phyloP scores from a whole-genome alignment of 2,329 filamentous ascomycete species.

The Penicillium italicum region DNA sequence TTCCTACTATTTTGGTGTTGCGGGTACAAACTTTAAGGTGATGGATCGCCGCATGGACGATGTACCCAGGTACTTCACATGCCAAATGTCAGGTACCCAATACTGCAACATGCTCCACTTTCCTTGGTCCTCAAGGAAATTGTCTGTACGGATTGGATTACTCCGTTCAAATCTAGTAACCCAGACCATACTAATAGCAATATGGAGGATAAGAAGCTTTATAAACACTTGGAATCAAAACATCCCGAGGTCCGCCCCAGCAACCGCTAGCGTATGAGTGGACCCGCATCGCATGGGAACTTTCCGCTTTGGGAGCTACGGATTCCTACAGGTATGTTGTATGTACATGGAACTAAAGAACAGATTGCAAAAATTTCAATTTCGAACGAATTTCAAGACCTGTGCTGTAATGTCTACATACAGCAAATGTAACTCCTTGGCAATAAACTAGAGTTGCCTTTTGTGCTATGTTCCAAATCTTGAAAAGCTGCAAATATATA shows the following conservation, averaged over 20 bases:
- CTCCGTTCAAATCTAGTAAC: not conserved
- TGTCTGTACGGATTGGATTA: not conserved
- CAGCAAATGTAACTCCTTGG: not conserved
- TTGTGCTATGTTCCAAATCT: not conserved
- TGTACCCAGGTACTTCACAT: conserved; percentile 16
- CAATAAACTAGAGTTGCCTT: not conserved
- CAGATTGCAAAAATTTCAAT: not conserved
- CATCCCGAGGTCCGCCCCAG: conserved; percentile 3
- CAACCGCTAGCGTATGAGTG: conserved; percentile 5
- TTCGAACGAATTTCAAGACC: not conserved
- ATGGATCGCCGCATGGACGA: conserved; percentile 18
- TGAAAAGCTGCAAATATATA: not conserved
- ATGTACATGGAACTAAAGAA: not conserved
- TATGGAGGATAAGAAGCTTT: not conserved
- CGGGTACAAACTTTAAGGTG: conserved; percentile 20
- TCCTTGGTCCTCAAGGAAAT: not conserved
- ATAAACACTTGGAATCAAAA: not conserved
- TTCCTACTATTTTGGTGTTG: conserved; percentile 13
- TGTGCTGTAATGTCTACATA: not conserved
- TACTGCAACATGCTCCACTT: conserved; percentile 15
- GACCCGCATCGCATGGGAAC: conserved; percentile 9
- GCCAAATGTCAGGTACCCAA: conserved; percentile 11
- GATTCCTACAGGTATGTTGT: not conserved
- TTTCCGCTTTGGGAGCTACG: conserved; percentile 5
- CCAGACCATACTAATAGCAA: no score